Base-by-base conservation (phyloP, 2,329 filamentous ascomycete species). In the Aspergillus costaricaensis region DNA sequence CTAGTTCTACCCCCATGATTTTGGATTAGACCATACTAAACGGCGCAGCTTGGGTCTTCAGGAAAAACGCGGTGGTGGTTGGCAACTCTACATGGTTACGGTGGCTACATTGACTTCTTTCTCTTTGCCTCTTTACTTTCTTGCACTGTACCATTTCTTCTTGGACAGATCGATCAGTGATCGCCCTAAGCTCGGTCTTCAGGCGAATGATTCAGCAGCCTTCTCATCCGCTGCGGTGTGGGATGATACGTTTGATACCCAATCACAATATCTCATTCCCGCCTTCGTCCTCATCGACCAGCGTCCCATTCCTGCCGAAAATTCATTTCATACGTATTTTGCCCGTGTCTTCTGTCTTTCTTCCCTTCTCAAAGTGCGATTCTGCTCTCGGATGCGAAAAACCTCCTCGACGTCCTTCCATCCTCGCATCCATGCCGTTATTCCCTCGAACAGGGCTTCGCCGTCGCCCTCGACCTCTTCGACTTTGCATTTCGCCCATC, bases 351-450 rank as follows among this genome's bases (percentile, higher is more conserved):
- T 41, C 39, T 57, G 65, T 55, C 67, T 70, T 49, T 57, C 63
- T 30, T 74, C 67, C 56, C 71, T 69, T 58, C 68, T 85, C 63
- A 88, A 79, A 69, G 85, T 83, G 62, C 90, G 84, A 59, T 85
- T 83, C 44, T 87, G 80, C 85, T 86, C 66, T 82, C 87, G 62
- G 27, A 65, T 62, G 32, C 62, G 59, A 54, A 77, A 74, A 27
- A 71, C 77, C 61, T 79, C 77, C 62, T 79, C 75, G 14, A 77
- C 70, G 63, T 80, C 77, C 44, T 71, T 73, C 73, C 78, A 79
- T 9, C 77, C 78, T 21, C 76, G 70, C 70, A 79, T 74, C 78
- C 78, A 80, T 17, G 75, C 76, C 21, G 65, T 71, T 14, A 80
- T 70, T 4, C 78, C 78, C 17, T 80, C 77, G 32, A 77, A 57